phyloP scores from a whole-genome alignment of 2,329 filamentous ascomycete species.

The Sarocladium kiliense region DNA sequence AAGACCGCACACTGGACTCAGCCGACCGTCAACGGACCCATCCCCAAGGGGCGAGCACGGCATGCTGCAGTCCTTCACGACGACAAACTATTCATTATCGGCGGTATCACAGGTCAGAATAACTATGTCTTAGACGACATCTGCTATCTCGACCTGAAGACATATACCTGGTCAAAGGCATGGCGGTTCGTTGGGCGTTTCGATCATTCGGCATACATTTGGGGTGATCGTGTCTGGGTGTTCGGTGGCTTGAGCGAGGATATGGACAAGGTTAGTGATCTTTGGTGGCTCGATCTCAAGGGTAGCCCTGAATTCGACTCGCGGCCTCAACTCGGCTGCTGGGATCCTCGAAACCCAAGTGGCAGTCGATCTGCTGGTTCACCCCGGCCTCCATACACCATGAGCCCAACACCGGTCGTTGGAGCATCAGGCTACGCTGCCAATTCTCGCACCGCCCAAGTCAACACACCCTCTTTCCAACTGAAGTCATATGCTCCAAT shows the following conservation, averaged over 20 bases:
- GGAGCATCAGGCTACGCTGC: conserved; percentile 61
- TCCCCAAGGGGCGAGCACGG: conserved; percentile 84
- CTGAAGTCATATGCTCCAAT: conserved; percentile 72
- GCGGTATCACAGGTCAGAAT: conserved; percentile 90
- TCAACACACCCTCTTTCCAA: conserved; percentile 61
- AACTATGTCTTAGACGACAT: conserved; percentile 93
- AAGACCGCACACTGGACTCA: conserved; percentile 94
- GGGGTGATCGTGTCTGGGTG: conserved; percentile 88
- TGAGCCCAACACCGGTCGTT: conserved; percentile 44
- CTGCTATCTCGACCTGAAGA: conserved; percentile 93
- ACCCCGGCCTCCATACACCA: conserved; percentile 46
- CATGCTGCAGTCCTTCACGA: conserved; percentile 94
- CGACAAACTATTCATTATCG: conserved; percentile 92
- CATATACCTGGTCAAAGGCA: conserved; percentile 92
- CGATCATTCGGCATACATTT: conserved; percentile 92
- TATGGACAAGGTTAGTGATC: conserved; percentile 93
- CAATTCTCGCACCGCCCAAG: conserved; percentile 62
- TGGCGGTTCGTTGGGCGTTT: conserved; percentile 96
- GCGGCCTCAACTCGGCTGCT: conserved; percentile 50
- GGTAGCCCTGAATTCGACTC: conserved; percentile 81
- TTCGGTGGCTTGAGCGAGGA: conserved; percentile 92
- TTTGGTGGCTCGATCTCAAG: conserved; percentile 97
- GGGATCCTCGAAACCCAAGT: conserved; percentile 40
- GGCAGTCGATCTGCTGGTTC: conserved; percentile 31
- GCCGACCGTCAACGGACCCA: conserved; percentile 75